Evolutionary conservation across 164 flowering plant species (phyloP), one percentile per base, ranked within the genome.

Genomic region (Annona cherimola): DNA sequence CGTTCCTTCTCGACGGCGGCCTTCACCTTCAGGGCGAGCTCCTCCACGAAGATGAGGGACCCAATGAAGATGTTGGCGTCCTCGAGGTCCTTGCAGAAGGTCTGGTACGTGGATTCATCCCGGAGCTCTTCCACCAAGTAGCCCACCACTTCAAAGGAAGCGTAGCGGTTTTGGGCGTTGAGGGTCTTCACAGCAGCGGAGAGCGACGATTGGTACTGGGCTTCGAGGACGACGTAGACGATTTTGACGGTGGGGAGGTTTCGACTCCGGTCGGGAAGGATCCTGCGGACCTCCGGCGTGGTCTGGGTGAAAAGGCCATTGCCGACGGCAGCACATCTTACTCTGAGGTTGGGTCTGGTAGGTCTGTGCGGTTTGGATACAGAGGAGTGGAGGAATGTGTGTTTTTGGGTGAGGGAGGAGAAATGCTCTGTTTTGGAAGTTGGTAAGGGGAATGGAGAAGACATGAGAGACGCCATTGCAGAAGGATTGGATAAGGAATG

Each of bases 241-340:
- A 96, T 76, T 73, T 93, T 96, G 14, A 96, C 99, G 1, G 84
- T 87, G 14, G 99, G 97, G 9, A 91, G 83, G 60, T 79, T 79
- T 3, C 60, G 67, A 42, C 69, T 69, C 20, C 84, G 82, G 1
- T 86, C 88, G 0, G 99, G 99, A 4, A 93, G 82, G 68, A 96
- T 88, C 71, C 99, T 70, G 0, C 99, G 89, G 40, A 93, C 98
- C 68, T 96, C 99, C 0, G 73, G 99, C 0, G 92, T 78, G 12
- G 98, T 91, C 76, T 96, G 99, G 4, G 99, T 96, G 84, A 96
- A 96, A 1, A 93, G 83, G 14, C 99, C 99, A 77, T 96, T 96
- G 64, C 96, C 97, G 61, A 84, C 69, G 16, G 87, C 92, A 16
- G 87, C 83, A 76, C 96, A 92, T 79, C 84, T 88, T 42, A 85